Evolutionary conservation across 2,329 filamentous ascomycete genomes (phyloP).

Genomic region (Cercospora sojina): DNA sequence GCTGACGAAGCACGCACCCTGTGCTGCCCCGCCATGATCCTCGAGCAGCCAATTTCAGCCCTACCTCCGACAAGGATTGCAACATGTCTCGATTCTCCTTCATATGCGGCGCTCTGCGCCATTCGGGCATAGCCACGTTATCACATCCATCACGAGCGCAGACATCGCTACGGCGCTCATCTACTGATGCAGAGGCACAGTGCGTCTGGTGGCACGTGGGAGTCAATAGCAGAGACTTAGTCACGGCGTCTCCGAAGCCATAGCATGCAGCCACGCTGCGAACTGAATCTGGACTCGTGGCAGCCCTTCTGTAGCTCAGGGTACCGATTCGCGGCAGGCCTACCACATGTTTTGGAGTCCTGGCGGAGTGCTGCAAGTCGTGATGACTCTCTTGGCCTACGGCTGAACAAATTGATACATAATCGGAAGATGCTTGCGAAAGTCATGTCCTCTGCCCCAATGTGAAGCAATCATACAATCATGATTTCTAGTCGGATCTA

Average conservation of each 20-base stretch:
- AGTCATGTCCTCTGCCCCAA: background rate
- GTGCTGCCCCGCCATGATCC: conserved; percentile 1
- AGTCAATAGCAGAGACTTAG: background rate
- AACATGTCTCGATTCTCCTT: background rate
- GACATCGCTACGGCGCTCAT: background rate
- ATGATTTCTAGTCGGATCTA: background rate
- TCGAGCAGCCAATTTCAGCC: background rate
- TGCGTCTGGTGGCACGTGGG: background rate
- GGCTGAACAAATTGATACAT: background rate
- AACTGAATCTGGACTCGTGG: background rate
- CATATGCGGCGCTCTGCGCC: background rate
- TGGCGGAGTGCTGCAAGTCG: background rate
- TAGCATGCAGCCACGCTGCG: background rate
- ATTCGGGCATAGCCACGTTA: background rate
- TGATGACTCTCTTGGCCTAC: background rate
- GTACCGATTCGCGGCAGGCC: no score
- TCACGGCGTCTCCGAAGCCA: conserved; percentile 1
- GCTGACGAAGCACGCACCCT: background rate
- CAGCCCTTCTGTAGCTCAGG: background rate
- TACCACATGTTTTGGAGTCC: no score
- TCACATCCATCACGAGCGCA: background rate
- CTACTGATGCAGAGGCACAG: background rate
- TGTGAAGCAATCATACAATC: background rate
- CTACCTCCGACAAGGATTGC: background rate
- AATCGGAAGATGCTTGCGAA: background rate